phyloP scores from a whole-genome alignment of 2,329 filamentous ascomycete species.

The Epichloe aotearoae region DNA sequence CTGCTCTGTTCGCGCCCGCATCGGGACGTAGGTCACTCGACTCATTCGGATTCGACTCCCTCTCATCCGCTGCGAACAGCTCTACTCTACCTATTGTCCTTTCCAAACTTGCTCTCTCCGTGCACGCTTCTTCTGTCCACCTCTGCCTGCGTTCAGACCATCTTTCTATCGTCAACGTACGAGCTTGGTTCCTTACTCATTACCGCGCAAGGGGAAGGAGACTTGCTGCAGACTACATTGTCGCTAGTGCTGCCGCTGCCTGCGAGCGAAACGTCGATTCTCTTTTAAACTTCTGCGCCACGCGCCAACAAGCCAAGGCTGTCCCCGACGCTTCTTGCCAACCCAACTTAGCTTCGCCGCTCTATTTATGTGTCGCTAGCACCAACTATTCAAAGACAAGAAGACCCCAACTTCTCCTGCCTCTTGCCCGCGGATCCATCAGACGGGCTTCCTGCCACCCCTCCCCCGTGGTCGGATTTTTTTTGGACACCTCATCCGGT shows the following conservation, averaged over 20 bases:
- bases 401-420: background rate
- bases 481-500: background rate
- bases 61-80: too few species aligned
- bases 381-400: background rate
- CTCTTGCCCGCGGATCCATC: background rate
- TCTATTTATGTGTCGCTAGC: background rate
- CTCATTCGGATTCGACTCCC: background rate
- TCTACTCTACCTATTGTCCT: too few species aligned
- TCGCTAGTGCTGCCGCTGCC: background rate
- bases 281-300: constrained; percentile 4
- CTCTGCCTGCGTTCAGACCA: background rate
- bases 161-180: background rate
- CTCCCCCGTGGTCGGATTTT: background rate
- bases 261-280: background rate
- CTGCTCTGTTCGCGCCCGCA: background rate
- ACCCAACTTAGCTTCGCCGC: background rate
- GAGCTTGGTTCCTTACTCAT: too few species aligned
- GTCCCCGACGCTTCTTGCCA: constrained; percentile 1
- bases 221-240: too few species aligned
- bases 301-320: constrained; percentile 2
- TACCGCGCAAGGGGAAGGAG: too few species aligned
- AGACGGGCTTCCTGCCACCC: too few species aligned
- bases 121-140: background rate
- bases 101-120: background rate
- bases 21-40: background rate